A percentile compares a stretch with the other conserved stretches of the same genome.
phyloP scores from a whole-genome alignment of 805 yeast species.

The Saturnispora sekii region DNA sequence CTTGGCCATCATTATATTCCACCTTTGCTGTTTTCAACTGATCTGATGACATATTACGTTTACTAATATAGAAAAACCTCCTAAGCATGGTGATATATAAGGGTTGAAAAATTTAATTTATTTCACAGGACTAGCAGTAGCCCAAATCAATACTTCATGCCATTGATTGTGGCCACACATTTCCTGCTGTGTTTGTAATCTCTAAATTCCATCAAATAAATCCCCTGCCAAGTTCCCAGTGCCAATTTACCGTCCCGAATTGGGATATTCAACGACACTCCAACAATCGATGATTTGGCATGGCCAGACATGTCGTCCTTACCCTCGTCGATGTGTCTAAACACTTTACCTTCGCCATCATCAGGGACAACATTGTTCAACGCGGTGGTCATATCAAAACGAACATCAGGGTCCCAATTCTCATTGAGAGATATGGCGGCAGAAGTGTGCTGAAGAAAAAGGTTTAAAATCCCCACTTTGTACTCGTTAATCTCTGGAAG shows the following conservation, averaged over 20 bases:
- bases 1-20: conserved; percentile 30
- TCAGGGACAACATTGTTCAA: conserved; percentile 64
- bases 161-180: conserved; percentile 67
- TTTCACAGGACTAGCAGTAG: not conserved
- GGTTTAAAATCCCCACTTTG: conserved; percentile 52
- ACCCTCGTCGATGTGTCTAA: conserved; percentile 65
- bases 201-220: conserved; percentile 69
- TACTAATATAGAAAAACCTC: too few species aligned
- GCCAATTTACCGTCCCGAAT: conserved; percentile 58
- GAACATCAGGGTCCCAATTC: conserved; percentile 72
- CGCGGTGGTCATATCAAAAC: conserved; percentile 56
- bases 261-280: conserved; percentile 59
- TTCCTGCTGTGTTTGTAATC: conserved; percentile 51
- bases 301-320: conserved; percentile 84
- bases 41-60: not conserved
- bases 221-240: conserved; percentile 82
- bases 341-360: conserved; percentile 35
- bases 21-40: conserved; percentile 7
- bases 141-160: conserved; percentile 29
- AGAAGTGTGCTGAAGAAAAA: conserved; percentile 72
- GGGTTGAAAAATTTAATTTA: too few species aligned
- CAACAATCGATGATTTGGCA: conserved; percentile 51
- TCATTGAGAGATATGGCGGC: conserved; percentile 72
- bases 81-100: too few species aligned
- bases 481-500: conserved; percentile 52